Percentiles rank a stretch among this genome's conserved stretches.
Evolutionary conservation across 1,284 basidiomycete species (phyloP).

Genomic region (Lignosus rhinocerotis): DNA sequence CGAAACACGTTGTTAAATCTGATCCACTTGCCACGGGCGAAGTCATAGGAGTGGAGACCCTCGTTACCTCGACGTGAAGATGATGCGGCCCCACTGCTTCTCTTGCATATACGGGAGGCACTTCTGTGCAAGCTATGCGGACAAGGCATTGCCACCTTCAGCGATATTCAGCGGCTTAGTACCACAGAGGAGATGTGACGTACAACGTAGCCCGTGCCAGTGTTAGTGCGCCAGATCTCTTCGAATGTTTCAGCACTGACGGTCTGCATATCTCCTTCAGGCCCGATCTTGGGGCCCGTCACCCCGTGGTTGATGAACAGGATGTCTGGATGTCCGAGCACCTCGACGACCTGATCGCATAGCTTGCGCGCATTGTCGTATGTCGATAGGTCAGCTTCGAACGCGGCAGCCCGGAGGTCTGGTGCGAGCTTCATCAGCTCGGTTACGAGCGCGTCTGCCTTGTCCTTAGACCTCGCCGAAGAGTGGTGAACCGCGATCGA

Average conservation of each 20-base stretch:
- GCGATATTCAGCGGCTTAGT: background rate
- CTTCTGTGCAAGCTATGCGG: slow-evolving; percentile 46
- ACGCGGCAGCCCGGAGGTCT: slow-evolving; percentile 41
- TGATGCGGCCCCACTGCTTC: slow-evolving; percentile 49
- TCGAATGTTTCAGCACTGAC: slow-evolving; percentile 49
- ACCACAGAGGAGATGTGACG: slow-evolving; percentile 4
- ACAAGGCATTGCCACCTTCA: background rate
- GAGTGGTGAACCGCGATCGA: slow-evolving; percentile 55
- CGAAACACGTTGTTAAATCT: background rate
- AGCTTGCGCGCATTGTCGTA: slow-evolving; percentile 47
- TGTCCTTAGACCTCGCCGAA: slow-evolving; percentile 36
- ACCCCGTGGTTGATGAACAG: slow-evolving; percentile 54
- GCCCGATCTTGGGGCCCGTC: slow-evolving; percentile 44
- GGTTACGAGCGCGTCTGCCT: slow-evolving; percentile 38
- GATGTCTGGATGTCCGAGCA: slow-evolving; percentile 49
- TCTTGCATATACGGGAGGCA: slow-evolving; percentile 52
- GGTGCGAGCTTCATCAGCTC: slow-evolving; percentile 34
- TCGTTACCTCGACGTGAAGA: slow-evolving; percentile 50
- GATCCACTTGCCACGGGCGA: background rate
- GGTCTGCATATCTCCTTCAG: slow-evolving; percentile 45
- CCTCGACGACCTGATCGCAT: slow-evolving; percentile 43
- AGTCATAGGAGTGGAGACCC: background rate
- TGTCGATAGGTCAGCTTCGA: slow-evolving; percentile 48
- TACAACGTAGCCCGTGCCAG: slow-evolving; percentile 47
- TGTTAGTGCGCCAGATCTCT: slow-evolving; percentile 48